These are phyloP conservation scores for Rubia yunnanensis DNA, from an alignment of 257 asterid species.

Conservation along the genomic window DNA sequence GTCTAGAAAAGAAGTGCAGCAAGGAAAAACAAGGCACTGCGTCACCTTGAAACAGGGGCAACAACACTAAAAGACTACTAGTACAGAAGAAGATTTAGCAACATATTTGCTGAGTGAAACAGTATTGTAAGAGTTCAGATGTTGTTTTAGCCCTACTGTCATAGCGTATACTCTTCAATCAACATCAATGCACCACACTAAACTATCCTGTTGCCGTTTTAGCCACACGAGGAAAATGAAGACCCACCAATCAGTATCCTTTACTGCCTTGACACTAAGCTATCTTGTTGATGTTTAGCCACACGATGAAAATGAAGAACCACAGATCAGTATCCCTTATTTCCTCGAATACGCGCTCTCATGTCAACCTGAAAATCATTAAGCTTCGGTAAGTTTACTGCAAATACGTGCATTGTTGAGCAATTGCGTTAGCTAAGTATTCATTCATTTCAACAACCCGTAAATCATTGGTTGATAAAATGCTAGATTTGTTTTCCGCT, in stretches of 20 bases:
- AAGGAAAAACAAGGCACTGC: background rate
- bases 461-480: background rate
- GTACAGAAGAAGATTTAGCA: background rate
- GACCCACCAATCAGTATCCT: constrained; percentile 45
- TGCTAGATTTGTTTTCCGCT: too few species aligned
- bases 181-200: constrained; percentile 8
- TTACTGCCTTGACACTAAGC: constrained; percentile 59
- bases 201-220: background rate
- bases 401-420: background rate
- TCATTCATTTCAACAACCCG: background rate
- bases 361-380: constrained; percentile 62
- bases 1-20: background rate
- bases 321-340: constrained; percentile 62
- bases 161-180: constrained; percentile 17
- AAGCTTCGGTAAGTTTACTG: constrained; percentile 4
- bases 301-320: background rate
- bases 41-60: background rate
- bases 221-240: background rate
- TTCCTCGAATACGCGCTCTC: constrained; percentile 96
- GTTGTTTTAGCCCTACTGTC: background rate
- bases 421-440: background rate
- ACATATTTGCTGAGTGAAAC: too few species aligned
- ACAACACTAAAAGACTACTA: background rate
- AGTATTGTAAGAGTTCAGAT: background rate
- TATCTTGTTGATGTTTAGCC: background rate